Conservation (phyloP, 805 yeast species). For the Candida vartiovaarae region DNA sequence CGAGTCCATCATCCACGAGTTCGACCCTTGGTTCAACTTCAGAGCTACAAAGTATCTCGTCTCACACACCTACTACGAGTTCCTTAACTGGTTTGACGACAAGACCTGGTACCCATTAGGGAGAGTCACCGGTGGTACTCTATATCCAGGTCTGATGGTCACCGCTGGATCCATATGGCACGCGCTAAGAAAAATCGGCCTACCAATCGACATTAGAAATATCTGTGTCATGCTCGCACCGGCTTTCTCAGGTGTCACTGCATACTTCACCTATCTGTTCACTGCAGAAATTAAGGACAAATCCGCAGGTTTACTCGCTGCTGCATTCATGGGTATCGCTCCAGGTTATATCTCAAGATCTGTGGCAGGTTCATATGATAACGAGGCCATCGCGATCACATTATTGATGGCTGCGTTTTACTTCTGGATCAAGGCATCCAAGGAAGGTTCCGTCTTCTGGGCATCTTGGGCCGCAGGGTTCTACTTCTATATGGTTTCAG, state of each 20-base stretch:
- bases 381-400: conserved; percentile 97
- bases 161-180: conserved; percentile 90
- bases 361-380: conserved; percentile 98
- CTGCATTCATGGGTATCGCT: conserved; percentile 93
- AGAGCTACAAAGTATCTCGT: conserved; percentile 94
- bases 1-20: conserved; percentile 95
- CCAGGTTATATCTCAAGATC: conserved; percentile 98
- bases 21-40: conserved; percentile 95
- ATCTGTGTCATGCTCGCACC: conserved; percentile 96
- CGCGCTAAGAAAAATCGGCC: conserved; percentile 49
- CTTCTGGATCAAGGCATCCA: conserved; percentile 92
- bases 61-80: conserved; percentile 76
- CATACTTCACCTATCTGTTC: conserved; percentile 79
- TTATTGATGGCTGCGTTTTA: conserved; percentile 91
- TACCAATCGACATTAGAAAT: conserved; percentile 92
- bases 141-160: conserved; percentile 98
- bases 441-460: conserved; percentile 81
- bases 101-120: conserved; percentile 99
- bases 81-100: conserved; percentile 97
- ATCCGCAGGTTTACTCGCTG: conserved; percentile 86
- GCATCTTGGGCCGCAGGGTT: conserved; percentile 78
- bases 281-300: conserved; percentile 87
- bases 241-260: conserved; percentile 89
- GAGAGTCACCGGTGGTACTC: conserved; percentile 97
- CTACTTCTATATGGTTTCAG: conserved; percentile 98